These are phyloP conservation scores for Coemansia sp. DNA, from an alignment of 192 early-diverging fungal genomes.

Conservation along the genomic window DNA sequence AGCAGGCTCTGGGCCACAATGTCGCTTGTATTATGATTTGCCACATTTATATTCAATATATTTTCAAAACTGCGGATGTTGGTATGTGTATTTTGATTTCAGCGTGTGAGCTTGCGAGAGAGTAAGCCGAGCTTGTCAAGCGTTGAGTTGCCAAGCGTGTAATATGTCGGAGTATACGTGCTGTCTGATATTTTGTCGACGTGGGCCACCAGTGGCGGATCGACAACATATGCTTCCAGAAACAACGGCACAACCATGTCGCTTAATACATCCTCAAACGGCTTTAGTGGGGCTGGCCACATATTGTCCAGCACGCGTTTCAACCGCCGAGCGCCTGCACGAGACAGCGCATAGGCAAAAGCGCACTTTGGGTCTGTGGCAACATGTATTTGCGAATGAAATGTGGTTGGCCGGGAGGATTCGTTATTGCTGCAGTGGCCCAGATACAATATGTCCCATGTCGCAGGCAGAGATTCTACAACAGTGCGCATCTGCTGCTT, in stretches of 20 bases:
- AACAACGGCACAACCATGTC: constrained; percentile 30
- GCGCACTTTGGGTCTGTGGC: constrained; percentile 18
- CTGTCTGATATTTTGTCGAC: background rate
- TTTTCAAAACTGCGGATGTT: background rate
- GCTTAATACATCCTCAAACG: constrained; percentile 17
- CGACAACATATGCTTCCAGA: constrained; percentile 27
- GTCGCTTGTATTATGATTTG: background rate
- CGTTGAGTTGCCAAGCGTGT: constrained; percentile 10
- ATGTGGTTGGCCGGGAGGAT: background rate
- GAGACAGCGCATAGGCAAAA: constrained; percentile 29
- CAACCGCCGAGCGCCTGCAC: constrained; percentile 12
- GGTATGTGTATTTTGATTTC: no score
- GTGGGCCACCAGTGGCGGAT: constrained; percentile 21
- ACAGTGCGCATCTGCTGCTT: constrained; percentile 26
- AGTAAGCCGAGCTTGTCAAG: constrained; percentile 2
- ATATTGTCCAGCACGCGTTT: constrained; percentile 31
- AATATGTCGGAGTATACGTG: background rate
- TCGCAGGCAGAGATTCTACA: background rate
- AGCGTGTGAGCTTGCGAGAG: background rate
- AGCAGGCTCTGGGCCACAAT: background rate
- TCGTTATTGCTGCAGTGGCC: constrained; percentile 21
- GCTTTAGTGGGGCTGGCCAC: constrained; percentile 18
- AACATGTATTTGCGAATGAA: constrained; percentile 12
- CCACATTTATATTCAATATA: background rate
- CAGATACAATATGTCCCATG: constrained; percentile 30